Evolutionary conservation across 768 basidiomycete genomes (phyloP), one percentile per base, ranked within the genome.

Genomic region (Kwoniella dendrophila): DNA sequence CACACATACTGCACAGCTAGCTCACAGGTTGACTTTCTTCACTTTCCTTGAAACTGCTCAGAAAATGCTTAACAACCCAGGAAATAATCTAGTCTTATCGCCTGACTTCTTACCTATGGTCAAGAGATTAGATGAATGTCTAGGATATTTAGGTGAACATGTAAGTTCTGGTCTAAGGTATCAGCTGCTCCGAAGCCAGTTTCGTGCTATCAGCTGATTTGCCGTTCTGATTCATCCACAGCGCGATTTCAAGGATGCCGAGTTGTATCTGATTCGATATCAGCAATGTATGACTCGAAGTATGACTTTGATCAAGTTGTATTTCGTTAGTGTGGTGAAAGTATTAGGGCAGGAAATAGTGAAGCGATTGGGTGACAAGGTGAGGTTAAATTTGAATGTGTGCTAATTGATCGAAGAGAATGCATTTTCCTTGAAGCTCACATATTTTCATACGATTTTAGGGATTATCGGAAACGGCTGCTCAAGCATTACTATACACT

Each of bases 301-400:
- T 10, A 97, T 98, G 95, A 98, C 94, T 0, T 84, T 99, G 44
- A 91, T 98, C 81, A 95, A 90, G 79, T 94, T 98, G 87, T 93
- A 89, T 80, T 97, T 96, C 72, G 87, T 95, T 5, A 88, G 88
- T 4, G 88, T 90, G 7, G 82, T 98, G 5, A 84, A 88, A 40
- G 86, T 88, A 0, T 83, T 96, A 11, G 86, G 89, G 0, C 81
- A 85, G 3, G 95, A 98, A 69, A 85, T 95, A 22, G 84, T 84
- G 1, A 88, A 84, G 69, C 85, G 89, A 10, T 76, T 94, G 45
- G 83, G 83, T 1, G 92, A 94, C 62, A 89, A 88, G 83, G 90
- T 87, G 60, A 16, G 73, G n/a, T 52, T 1, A 48, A 44, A 49
- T 20, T 11, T 32, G 12, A 7, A 48, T 48, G n/a, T 18, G 4